phyloP scores from a whole-genome alignment of 2,329 filamentous ascomycete species.

The Diaporthe humulicola region DNA sequence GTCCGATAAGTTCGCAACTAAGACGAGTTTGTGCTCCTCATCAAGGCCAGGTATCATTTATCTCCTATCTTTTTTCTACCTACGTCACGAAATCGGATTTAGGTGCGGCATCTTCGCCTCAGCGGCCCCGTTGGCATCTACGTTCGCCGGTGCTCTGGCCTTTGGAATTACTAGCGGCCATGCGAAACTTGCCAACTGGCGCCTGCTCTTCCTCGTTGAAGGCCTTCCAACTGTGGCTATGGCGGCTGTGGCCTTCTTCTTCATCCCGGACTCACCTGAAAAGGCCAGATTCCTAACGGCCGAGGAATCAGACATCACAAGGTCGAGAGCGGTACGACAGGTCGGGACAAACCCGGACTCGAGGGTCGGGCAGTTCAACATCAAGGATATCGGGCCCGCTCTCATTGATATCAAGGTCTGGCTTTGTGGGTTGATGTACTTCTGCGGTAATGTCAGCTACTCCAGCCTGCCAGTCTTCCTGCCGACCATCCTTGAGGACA shows the following conservation, averaged over 20 bases:
- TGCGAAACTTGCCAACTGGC: slow-evolving; percentile 32
- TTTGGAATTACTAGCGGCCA: slow-evolving; percentile 33
- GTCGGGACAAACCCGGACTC: slow-evolving; percentile 12
- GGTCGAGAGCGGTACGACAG: slow-evolving; percentile 18
- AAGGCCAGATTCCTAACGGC: slow-evolving; percentile 22
- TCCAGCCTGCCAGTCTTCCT: slow-evolving; percentile 25
- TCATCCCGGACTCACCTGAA: slow-evolving; percentile 16
- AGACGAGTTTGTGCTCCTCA: neutral
- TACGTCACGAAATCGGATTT: slow-evolving; percentile 21
- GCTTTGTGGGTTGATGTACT: slow-evolving; percentile 21
- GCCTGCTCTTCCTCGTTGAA: slow-evolving; percentile 23
- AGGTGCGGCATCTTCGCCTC: slow-evolving; percentile 35
- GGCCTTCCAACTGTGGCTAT: slow-evolving; percentile 5
- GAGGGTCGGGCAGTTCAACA: neutral
- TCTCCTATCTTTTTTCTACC: slow-evolving; percentile 21
- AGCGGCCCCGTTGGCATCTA: slow-evolving; percentile 38
- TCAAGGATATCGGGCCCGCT: slow-evolving; percentile 2
- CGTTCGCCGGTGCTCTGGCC: neutral
- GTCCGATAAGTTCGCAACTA: neutral
- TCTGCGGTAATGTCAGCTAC: slow-evolving; percentile 27
- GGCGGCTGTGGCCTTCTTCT: slow-evolving; percentile 23
- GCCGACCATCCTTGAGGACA: slow-evolving; percentile 28
- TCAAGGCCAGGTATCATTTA: slow-evolving; percentile 21
- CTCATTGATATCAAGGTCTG: slow-evolving; percentile 13
- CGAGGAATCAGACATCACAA: neutral